Base-by-base conservation (phyloP, 1,284 basidiomycete species). In the Boletus calvinii region DNA sequence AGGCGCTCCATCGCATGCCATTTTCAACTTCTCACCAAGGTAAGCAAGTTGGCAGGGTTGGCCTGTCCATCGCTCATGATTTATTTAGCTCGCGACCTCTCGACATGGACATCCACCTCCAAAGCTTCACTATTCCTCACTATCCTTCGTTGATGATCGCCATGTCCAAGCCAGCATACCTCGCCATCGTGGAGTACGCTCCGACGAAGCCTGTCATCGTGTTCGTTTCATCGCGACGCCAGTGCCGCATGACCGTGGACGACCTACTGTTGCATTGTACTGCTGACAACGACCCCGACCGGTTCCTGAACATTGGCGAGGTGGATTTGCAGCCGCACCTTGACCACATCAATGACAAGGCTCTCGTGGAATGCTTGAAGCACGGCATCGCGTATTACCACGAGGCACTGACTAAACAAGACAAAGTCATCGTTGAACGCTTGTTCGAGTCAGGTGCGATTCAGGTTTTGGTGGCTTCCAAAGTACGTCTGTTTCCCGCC, bases 131-230 rank as follows among this genome's bases (percentile, higher is more conserved):
- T 41, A 92, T 97, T 39, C 92, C 95, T 10, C 97, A 99, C 66
- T 98, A 97, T 84, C 95, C 97, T 0, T 97, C 93, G 0, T 77
- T 99, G 50, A 99, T 99, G 96, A 92, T 99, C 53, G 84, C 94
- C 31, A 99, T 99, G 97, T 96, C 95, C 24, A 99, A 99, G 70
- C 97, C 96, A 0, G 92, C 95, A 0, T 99, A 98, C 68, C 82
- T 99, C 13, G 87, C 95, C 26, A 92, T 98, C 60, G 77, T 88
- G 38, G 96, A 99, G 68, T 87, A 96, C 64, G 87, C 96, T 0
- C 80, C 86, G 0, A 81, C 83, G 8, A 92, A 92, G 62, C 94
- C 95, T 0, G 91, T 94, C 56, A 90, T 99, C 58, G 76, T 91
- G 55, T 99, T 99, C 61, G 95, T 99, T 1, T 91, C 95, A 0